phyloP scores from a whole-genome alignment of 345 rosid genomes.

The Ailanthus altissimus region DNA sequence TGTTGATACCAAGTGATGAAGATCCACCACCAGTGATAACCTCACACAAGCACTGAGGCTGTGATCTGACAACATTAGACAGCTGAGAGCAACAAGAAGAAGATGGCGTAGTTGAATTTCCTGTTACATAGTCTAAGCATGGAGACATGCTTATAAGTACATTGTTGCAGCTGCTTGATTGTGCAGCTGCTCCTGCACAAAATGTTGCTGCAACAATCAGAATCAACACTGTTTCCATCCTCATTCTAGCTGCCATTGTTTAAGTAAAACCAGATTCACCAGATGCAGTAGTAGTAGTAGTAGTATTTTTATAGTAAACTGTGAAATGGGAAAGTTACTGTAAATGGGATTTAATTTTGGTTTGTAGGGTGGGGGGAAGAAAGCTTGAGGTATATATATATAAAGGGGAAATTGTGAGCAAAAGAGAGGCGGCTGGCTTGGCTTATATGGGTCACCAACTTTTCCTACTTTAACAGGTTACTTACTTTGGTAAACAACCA shows the following conservation, averaged over 20 bases:
- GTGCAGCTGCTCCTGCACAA: slow-evolving; percentile 20
- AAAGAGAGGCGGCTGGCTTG: slow-evolving; percentile 1
- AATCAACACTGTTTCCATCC: background rate
- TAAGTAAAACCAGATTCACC: background rate
- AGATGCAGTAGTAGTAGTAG: background rate
- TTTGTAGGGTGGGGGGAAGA: background rate
- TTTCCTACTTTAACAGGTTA: slow-evolving; percentile 5
- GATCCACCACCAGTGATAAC: slow-evolving; percentile 33
- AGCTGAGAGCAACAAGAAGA: slow-evolving; percentile 36
- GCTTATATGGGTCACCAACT: slow-evolving; percentile 17
- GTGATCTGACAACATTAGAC: slow-evolving; percentile 20
- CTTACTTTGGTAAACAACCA: slow-evolving; percentile 19
- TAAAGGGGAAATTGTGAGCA: background rate
- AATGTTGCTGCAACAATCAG: background rate
- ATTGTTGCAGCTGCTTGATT: slow-evolving; percentile 22
- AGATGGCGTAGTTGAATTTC: slow-evolving; percentile 34
- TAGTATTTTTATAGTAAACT: background rate
- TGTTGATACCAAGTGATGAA: slow-evolving; percentile 24
- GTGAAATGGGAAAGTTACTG: background rate
- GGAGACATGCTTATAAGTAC: slow-evolving; percentile 28
- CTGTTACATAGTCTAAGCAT: slow-evolving; percentile 28
- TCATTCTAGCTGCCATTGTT: slow-evolving; percentile 14
- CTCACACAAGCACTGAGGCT: slow-evolving; percentile 35
- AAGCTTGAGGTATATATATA: background rate
- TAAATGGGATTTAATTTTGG: background rate